Conservation (phyloP, 2,329 filamentous ascomycete species). For the Clonostachys sp. region DNA sequence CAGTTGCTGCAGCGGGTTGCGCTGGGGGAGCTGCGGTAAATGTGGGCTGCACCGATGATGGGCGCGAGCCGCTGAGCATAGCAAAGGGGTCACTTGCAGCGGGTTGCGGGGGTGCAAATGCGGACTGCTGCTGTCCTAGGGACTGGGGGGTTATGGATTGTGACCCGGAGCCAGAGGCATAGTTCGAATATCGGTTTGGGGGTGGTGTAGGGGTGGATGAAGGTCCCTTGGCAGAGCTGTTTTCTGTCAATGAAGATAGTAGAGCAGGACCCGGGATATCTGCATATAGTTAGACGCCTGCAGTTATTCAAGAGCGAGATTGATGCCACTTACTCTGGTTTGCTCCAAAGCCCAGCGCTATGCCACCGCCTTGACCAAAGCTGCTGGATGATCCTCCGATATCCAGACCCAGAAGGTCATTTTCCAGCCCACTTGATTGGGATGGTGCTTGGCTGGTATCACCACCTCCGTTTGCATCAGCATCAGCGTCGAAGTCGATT, state of each 20-base stretch:
- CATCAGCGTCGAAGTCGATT: constrained; percentile 79
- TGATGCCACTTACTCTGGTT: constrained; percentile 54
- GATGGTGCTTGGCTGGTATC: constrained; percentile 17
- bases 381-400: constrained; percentile 56
- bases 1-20: constrained; percentile 43
- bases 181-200: constrained; percentile 51
- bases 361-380: constrained; percentile 74
- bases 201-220: constrained; percentile 34
- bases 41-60: constrained; percentile 19
- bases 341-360: constrained; percentile 74
- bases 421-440: constrained; percentile 68
- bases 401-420: constrained; percentile 85
- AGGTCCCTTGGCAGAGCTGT: constrained; percentile 50
- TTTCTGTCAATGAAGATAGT: constrained; percentile 59
- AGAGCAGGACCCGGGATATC: constrained; percentile 61
- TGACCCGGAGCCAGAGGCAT: constrained; percentile 46
- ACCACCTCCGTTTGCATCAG: constrained; percentile 49
- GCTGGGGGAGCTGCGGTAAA: constrained; percentile 15
- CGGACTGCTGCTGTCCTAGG: constrained; percentile 33
- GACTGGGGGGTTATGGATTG: constrained; percentile 50
- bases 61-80: constrained; percentile 30
- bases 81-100: constrained; percentile 37
- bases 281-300: constrained; percentile 24
- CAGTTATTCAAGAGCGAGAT: not conserved
- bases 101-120: constrained; percentile 27